Base-by-base conservation (phyloP, 805 yeast genomes). In the Ogataea pignaliae region DNA sequence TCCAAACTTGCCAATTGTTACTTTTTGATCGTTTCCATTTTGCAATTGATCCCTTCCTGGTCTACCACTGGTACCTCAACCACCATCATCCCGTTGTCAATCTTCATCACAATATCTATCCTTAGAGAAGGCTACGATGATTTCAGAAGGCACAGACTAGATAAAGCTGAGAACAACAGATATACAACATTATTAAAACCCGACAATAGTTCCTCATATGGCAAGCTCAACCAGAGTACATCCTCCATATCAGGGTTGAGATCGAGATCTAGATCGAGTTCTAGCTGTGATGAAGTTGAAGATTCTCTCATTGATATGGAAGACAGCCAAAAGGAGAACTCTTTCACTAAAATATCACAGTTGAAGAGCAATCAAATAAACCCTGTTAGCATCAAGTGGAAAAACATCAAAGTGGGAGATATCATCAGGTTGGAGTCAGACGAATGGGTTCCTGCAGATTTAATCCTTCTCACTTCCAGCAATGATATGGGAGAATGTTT, bases 31-130 rank as follows among this genome's bases (percentile, higher is more conserved):
- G 93, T 93, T 14, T 90, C 98, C 2, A 85, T 93, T 48, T 70
- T 93, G 71, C 99, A 93, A 61, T 83, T 91, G 90, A 83, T 93
- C 39, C 98, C 99, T 0, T 79, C 89, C 2, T 93, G 97, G 97
- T 88, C 97, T 1, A 88, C 99, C 6, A 93, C 99, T 0, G 99
- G 98, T 47, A 85, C 89, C 11, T 88, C 81, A 60, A 93, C 98
- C 3, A 93, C 99, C 2, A 91, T 93, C 54, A 75, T 90, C 34
- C 98, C 99, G 2, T 71, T 93, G 45, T 68, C 83, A 63, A 76
- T 93, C 6, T 93, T 93, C 63, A 87, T 93, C 67, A 72, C 88
- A 8, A 86, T 93, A 26, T 88, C 98, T 0, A 89, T 91, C 66
- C 77, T 84, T 9, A 76, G 98, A 53, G 99, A 93, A 66, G 99